Conservation (phyloP, 768 basidiomycete species). For the Mycena kentingensis region DNA sequence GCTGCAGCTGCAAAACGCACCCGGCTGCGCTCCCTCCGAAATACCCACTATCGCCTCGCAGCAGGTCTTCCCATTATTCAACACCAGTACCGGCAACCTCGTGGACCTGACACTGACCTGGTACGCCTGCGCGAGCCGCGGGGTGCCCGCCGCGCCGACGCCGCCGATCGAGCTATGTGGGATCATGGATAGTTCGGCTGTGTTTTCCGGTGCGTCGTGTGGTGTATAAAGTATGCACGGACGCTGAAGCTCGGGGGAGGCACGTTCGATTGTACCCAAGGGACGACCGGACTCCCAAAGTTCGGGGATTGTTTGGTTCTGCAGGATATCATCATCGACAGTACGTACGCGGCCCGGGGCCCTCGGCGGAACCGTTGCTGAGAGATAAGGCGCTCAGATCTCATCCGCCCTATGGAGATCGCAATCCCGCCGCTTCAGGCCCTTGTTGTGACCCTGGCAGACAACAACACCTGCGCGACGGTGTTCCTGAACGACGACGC, state of each 20-base stretch:
- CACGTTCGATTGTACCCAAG: background rate
- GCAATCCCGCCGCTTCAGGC: background rate
- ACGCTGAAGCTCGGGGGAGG: background rate
- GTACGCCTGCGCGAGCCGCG: background rate
- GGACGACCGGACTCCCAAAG: background rate
- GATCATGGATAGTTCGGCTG: background rate
- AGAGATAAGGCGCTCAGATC: background rate
- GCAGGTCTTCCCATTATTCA: too few relatives aligned
- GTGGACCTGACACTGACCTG: background rate
- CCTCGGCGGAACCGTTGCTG: too few relatives aligned
- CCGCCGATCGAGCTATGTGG: background rate
- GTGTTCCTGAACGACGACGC: background rate
- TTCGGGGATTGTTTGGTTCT: background rate
- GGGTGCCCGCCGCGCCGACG: too few relatives aligned
- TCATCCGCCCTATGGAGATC: background rate
- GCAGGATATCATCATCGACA: background rate
- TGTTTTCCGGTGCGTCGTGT: background rate
- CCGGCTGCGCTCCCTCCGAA: too few relatives aligned
- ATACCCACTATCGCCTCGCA: too few relatives aligned
- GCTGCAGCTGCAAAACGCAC: too few relatives aligned
- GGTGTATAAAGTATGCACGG: background rate
- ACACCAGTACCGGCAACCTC: too few relatives aligned
- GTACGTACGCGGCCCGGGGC: background rate
- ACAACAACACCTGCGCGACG: background rate
- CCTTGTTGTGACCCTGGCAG: background rate